phyloP scores from a whole-genome alignment of 169 alveolate genomes.

The Plasmodium cynomolgi region DNA sequence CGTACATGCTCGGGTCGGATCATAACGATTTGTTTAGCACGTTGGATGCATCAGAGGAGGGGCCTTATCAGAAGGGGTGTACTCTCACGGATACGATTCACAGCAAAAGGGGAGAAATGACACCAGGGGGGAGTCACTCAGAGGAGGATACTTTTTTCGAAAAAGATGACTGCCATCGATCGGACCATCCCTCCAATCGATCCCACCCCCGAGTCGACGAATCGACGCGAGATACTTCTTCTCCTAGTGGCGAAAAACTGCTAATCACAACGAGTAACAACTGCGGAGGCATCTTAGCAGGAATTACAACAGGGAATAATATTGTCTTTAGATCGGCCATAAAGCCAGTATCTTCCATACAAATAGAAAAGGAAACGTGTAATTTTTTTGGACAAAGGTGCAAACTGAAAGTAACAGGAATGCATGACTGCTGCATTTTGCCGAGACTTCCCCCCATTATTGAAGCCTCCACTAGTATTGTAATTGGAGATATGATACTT shows the following conservation, averaged over 20 bases:
- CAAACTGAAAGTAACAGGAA: conserved; percentile 20
- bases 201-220: background rate
- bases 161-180: background rate
- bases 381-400: conserved; percentile 22
- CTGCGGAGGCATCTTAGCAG: conserved; percentile 53
- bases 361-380: conserved; percentile 54
- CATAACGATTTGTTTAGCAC: conserved; percentile 43
- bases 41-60: background rate
- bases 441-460: conserved; percentile 48
- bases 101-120: background rate
- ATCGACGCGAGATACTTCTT: background rate
- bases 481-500: conserved; percentile 44
- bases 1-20: conserved; percentile 44
- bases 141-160: background rate
- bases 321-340: conserved; percentile 45
- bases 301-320: conserved; percentile 62
- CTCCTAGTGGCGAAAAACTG: background rate
- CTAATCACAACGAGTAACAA: conserved; percentile 38
- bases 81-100: background rate
- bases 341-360: conserved; percentile 37
- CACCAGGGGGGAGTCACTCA: background rate
- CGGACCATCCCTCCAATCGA: background rate
- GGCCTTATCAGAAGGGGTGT: background rate
- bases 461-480: conserved; percentile 34
- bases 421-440: conserved; percentile 34